Conservation (phyloP, 257 asterid genomes). For the Haberlea rhodopensis region DNA sequence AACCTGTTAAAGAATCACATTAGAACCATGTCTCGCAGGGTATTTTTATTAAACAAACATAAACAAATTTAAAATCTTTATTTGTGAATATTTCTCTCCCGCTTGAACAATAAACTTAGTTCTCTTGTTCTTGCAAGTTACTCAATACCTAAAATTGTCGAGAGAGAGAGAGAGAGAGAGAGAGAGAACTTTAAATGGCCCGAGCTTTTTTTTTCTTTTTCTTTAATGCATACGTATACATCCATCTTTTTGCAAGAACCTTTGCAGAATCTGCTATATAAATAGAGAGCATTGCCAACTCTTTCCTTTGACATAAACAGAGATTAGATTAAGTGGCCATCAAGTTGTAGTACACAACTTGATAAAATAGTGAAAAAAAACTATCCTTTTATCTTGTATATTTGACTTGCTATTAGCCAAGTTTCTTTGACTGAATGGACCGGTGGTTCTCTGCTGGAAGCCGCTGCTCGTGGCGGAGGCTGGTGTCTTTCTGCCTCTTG, state of each 20-base stretch:
- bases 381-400: background rate
- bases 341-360: background rate
- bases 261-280: no score
- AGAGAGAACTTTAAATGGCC: no score
- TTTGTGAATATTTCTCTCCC: background rate
- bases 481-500: slow-evolving; percentile 29
- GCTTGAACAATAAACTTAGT: background rate
- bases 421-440: slow-evolving; percentile 28
- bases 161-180: no score
- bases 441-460: slow-evolving; percentile 29
- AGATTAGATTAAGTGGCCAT: background rate
- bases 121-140: background rate
- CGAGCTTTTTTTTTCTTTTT: no score
- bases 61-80: background rate
- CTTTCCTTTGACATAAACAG: no score
- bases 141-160: no score
- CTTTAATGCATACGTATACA: no score
- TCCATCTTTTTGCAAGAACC: no score
- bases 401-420: background rate
- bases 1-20: background rate
- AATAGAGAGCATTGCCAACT: no score
- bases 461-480: slow-evolving; percentile 37
- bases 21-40: no score
- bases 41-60: no score
- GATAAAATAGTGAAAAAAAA: background rate